Percentiles rank a stretch among this genome's conserved stretches.
These are phyloP conservation scores for Penicillium egyptiacum DNA, from an alignment of 495 filamentous ascomycete genomes.

Conservation along the genomic window DNA sequence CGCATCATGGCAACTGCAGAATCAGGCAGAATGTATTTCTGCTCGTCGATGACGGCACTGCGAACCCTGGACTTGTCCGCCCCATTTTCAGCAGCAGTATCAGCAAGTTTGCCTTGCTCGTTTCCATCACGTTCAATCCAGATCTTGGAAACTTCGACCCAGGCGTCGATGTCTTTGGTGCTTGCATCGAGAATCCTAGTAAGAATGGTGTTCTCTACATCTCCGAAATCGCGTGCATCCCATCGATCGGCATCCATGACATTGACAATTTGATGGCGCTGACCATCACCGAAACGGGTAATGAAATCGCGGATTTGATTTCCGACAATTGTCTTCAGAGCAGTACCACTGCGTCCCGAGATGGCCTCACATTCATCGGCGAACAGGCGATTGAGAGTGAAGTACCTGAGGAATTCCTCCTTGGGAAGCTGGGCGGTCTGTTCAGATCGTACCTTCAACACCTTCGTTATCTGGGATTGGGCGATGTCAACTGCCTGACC, in stretches of 20 bases:
- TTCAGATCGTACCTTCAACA: conserved; percentile 88
- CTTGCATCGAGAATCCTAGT: conserved; percentile 71
- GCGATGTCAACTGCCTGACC: conserved; percentile 91
- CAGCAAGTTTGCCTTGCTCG: conserved; percentile 28
- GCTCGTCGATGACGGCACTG: conserved; percentile 76
- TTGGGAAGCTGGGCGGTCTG: conserved; percentile 72
- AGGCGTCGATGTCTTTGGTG: conserved; percentile 73
- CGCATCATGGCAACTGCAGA: conserved; percentile 76
- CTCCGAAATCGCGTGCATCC: conserved; percentile 83
- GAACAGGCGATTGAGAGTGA: conserved; percentile 89
- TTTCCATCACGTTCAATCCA: conserved; percentile 55
- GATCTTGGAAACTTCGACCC: conserved; percentile 69
- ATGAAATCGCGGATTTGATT: conserved; percentile 91
- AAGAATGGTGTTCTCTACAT: conserved; percentile 62
- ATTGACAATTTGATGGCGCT: conserved; percentile 76
- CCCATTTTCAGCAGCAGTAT: conserved; percentile 49
- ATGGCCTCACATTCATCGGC: conserved; percentile 97
- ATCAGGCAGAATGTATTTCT: conserved; percentile 81
- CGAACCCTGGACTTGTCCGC: conserved; percentile 66
- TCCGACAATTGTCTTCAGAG: conserved; percentile 85
- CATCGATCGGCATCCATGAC: conserved; percentile 88
- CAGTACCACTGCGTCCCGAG: conserved; percentile 79
- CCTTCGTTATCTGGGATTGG: conserved; percentile 87
- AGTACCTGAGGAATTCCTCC: conserved; percentile 83
- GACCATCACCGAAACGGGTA: conserved; percentile 66